A percentile compares a stretch with the other conserved stretches of the same genome.
Evolutionary conservation across 495 filamentous ascomycete genomes (phyloP).

Genomic region (Tuber indicum): DNA sequence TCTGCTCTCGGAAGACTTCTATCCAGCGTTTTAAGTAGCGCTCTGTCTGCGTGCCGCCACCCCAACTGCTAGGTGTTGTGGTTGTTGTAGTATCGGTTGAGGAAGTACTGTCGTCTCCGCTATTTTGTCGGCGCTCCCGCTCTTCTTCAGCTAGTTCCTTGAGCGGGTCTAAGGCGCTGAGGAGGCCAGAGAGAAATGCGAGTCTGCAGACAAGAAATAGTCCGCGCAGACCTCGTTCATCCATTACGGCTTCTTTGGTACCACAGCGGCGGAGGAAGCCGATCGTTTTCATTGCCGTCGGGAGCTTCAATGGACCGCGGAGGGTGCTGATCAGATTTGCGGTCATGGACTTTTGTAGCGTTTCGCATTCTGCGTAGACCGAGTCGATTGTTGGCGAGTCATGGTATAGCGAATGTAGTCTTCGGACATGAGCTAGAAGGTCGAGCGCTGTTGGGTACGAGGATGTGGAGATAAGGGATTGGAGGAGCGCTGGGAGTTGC

Average conservation of each 20-base stretch:
- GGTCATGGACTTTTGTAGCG: constrained; percentile 83
- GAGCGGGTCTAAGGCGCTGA: constrained; percentile 79
- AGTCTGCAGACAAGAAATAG: constrained; percentile 84
- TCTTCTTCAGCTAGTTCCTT: constrained; percentile 87
- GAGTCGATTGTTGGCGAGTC: constrained; percentile 65
- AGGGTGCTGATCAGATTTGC: constrained; percentile 73
- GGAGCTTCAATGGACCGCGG: constrained; percentile 76
- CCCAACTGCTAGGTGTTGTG: constrained; percentile 49
- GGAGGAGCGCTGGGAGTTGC: constrained; percentile 80
- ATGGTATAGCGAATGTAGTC: constrained; percentile 75
- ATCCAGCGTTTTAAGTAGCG: constrained; percentile 91
- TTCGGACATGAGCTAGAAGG: constrained; percentile 84
- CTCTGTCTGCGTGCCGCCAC: constrained; percentile 84
- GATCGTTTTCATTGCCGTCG: constrained; percentile 83
- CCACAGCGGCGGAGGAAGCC: constrained; percentile 84
- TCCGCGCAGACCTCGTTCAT: constrained; percentile 63
- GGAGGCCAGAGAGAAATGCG: constrained; percentile 67
- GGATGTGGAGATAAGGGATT: constrained; percentile 57
- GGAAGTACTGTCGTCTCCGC: constrained; percentile 28
- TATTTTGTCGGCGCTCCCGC: constrained; percentile 46
- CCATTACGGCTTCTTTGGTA: constrained; percentile 54
- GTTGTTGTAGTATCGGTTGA: constrained; percentile 12
- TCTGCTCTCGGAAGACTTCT: constrained; percentile 97
- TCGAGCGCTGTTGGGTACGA: constrained; percentile 90
- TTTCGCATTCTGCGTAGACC: constrained; percentile 71